Base-by-base conservation (phyloP, 768 basidiomycete species). In the Termitomyces sp. region DNA sequence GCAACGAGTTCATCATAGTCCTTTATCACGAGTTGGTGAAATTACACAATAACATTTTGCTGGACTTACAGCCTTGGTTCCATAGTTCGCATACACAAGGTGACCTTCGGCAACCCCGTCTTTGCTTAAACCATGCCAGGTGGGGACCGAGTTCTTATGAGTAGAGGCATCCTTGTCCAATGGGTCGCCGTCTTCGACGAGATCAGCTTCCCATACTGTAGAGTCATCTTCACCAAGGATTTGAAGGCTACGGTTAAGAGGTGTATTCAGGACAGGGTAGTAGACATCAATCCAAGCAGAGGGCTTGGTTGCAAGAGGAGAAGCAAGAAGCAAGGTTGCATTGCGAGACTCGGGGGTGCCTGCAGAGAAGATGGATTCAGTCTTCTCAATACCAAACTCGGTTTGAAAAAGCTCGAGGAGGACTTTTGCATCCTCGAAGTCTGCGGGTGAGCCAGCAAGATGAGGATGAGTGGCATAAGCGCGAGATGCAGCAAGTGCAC, bases 61-160 rank as follows among this genome's bases (percentile, higher is more conserved):
- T 30, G 26, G 24, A 63, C 68, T 54, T 56, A 75, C 77, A 63
- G 83, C 79, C 71, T 88, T 87, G 5, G 76, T 75, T 3, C 93
- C 92, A 60, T 92, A 93, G 60, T 91, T 87, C 2, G 82, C 94
- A 62, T 92, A 95, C 18, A 96, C 76, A 14, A 82, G 71, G 59
- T 82, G 75, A 5, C 90, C 90, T 33, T 79, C 75, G 18, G 82
- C 93, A 59, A 87, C 84, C 1, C 95, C 95, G 46, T 82, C 83
- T 47, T 79, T 80, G 63, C 89, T 92, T 13, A 92, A 72, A 4
- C 92, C 94, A 70, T 95, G 94, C 84, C 90, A 98, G n/a, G 88
- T 72, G 0, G 89, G 85, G 14, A 94, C 80, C 22, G 82, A 76
- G 57, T 87, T 76, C 53, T 77, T 79, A 63, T 88, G 86, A 59